Evolutionary conservation across 305 asterid species (phyloP).

Genomic region (Solanum hybrid): DNA sequence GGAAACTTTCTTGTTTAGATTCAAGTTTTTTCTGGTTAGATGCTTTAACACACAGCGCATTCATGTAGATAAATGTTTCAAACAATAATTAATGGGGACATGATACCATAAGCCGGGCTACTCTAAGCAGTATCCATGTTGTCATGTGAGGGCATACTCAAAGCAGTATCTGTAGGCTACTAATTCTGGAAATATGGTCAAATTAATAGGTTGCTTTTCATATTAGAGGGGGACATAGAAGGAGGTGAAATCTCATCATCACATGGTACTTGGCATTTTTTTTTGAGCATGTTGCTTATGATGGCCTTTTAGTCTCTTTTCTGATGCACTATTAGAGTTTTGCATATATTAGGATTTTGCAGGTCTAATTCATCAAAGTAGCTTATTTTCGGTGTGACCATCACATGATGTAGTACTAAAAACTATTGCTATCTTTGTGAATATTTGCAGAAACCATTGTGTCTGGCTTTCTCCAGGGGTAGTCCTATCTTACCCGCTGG

Average conservation of each 20-base stretch:
- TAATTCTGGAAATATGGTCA: not conserved
- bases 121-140: not conserved
- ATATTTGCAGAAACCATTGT: not conserved
- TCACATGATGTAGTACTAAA: not conserved
- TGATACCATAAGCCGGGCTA: not conserved
- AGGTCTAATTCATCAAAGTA: not conserved
- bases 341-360: not conserved
- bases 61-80: not conserved
- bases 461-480: not conserved
- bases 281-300: not conserved
- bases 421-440: not conserved
- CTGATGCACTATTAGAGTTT: not conserved
- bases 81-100: not conserved
- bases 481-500: not conserved
- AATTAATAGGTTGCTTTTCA: not conserved
- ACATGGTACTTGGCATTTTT: not conserved
- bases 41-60: not conserved
- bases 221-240: not conserved
- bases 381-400: not conserved
- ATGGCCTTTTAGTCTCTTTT: not conserved
- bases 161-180: not conserved
- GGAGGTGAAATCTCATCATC: not conserved
- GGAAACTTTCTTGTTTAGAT: not conserved
- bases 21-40: not conserved
- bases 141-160: not conserved